Evolutionary conservation across 2,329 filamentous ascomycete species (phyloP).

Genomic region (Talaromyces albobiverticillius): DNA sequence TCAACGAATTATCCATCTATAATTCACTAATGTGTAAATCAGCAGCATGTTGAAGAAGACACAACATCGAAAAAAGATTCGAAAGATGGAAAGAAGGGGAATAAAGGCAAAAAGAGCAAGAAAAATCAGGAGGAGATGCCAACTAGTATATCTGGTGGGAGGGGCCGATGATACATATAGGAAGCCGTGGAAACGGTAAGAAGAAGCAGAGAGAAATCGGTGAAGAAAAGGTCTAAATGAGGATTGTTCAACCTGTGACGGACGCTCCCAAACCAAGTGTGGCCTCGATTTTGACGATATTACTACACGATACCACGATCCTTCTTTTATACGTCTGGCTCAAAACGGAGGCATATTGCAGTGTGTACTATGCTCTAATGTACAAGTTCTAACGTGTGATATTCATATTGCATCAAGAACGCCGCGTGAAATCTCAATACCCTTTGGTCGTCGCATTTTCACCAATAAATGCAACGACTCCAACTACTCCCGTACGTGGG

Average conservation of each 20-base stretch:
- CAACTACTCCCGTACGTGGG: slow-evolving; percentile 23
- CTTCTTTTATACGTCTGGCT: neutral
- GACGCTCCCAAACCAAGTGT: neutral
- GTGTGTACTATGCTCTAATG: neutral
- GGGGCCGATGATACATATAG: slow-evolving; percentile 26
- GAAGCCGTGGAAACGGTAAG: slow-evolving; percentile 3
- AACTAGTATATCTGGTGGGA: slow-evolving; percentile 31
- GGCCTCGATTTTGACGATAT: too few relatives aligned
- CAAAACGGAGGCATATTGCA: neutral
- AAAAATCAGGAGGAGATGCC: slow-evolving; percentile 22
- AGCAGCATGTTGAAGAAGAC: neutral
- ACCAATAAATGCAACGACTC: neutral
- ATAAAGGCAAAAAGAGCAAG: slow-evolving; percentile 15
- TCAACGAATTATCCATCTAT: neutral
- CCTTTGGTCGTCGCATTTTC: neutral
- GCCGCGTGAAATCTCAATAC: neutral
- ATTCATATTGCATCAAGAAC: neutral
- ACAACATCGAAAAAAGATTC: slow-evolving; percentile 3
- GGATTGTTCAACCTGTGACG: neutral
- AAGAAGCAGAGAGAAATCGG: slow-evolving; percentile 7
- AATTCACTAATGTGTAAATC: neutral
- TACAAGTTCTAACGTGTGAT: slow-evolving; percentile 1
- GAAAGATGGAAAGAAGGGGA: slow-evolving; percentile 17
- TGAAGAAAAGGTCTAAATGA: slow-evolving; percentile 4
- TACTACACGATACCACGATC: too few relatives aligned